Evolutionary conservation across 352 stramenopile species (phyloP), one percentile per base, ranked within the genome.

Genomic region (Globisporangium spiculum): DNA sequence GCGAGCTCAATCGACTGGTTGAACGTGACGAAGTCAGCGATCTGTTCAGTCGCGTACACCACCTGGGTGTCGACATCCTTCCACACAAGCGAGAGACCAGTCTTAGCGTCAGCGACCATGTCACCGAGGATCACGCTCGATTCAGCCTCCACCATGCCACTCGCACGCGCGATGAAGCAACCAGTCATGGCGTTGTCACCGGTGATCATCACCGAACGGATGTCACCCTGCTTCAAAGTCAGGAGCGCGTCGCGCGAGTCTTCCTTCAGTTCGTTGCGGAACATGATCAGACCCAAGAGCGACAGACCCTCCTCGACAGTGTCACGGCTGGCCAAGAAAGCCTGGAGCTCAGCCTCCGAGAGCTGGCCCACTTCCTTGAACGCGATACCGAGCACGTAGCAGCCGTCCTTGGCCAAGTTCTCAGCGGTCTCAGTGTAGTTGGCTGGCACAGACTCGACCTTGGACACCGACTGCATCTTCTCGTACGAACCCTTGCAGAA

Each of bases 401-500:
- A 91, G 27, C 92, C 92, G 60, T 93, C 72, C 66, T 84, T 93
- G 44, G 90, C 85, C 34, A 87, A 70, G 24, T 81, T 73, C 56
- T 89, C 76, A 1, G 90, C 74, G 0, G 68, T 79, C 55, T 79
- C 67, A 41, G 81, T 79, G 76, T 96, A 97, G 63, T 94, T 83
- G 36, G 60, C 66, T 44, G 91, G 89, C 22, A 96, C 72, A n/a
- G 75, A 86, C 16, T 74, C 70, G 9, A 69, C 60, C 27, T 73
- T 66, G 62, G 78, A 85, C 52, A 96, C 62, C 64, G 77, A 76
- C 60, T 85, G 75, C 70, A 98, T 91, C 65, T 86, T 88, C 71
- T 98, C 92, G 68, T 90, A 89, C 71, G 88, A 97, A 7, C 92
- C 92, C 75, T 98, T 98, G 69, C 88, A 93, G 74, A 95, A 97